Conservation (phyloP, 805 yeast genomes). For the Suhomyces pyralidae region DNA sequence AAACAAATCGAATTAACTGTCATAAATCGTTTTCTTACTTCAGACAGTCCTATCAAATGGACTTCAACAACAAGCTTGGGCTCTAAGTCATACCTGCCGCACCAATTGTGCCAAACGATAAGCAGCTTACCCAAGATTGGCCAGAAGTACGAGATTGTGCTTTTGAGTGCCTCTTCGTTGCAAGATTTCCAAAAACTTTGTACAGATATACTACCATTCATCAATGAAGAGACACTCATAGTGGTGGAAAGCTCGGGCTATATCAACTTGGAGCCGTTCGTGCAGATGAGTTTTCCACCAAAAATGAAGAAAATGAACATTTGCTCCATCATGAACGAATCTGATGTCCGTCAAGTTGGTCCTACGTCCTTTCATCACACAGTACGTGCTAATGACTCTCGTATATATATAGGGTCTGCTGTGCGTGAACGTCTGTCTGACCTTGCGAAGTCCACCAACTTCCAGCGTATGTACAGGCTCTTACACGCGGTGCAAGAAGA, state of each 20-base stretch:
- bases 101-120: conserved; percentile 10
- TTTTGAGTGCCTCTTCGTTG: conserved; percentile 33
- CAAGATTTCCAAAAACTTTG: conserved; percentile 38
- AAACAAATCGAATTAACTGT: conserved; percentile 34
- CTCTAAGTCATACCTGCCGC: conserved; percentile 14
- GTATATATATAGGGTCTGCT: conserved; percentile 42
- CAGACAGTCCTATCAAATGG: conserved; percentile 14
- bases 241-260: conserved; percentile 70
- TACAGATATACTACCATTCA: conserved; percentile 20
- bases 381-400: conserved; percentile 39
- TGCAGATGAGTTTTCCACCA: conserved; percentile 41
- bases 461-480: conserved; percentile 24
- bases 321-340: conserved; percentile 60
- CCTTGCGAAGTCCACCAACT: conserved; percentile 12
- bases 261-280: conserved; percentile 69
- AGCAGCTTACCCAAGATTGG: conserved; percentile 10
- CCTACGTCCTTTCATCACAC: conserved; percentile 27
- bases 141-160: conserved; percentile 30
- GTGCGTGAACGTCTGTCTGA: conserved; percentile 3
- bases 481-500: conserved; percentile 35
- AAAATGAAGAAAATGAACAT: conserved; percentile 32
- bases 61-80: conserved; percentile 13
- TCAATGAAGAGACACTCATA: conserved; percentile 45
- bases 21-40: conserved; percentile 27
- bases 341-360: conserved; percentile 46